Evolutionary conservation across 306 rosid species (phyloP), one percentile per base, ranked within the genome.

Genomic region (Gillenia trifoliata): DNA sequence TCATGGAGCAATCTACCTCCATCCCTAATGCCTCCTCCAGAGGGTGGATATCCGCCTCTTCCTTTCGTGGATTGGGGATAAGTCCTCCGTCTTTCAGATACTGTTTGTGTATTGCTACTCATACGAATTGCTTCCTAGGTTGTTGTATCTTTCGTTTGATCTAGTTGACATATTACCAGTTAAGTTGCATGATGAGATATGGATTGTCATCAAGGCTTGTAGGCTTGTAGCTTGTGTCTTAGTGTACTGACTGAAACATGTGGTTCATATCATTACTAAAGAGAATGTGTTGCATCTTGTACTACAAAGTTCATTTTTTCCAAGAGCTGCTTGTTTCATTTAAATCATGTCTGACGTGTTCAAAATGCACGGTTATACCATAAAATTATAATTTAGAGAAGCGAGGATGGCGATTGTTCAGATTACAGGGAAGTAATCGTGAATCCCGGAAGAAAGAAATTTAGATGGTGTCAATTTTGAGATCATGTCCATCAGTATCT

Each of bases 1-100:
- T 62, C 90, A 16, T 85, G 84, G 83, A 93, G 75, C 16, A 94
- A 91, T 76, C 69, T 91, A 61, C 98, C 97, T n/a, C 95, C 93
- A 2, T 91, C 93, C 36, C 62, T 87, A 70, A 82, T 83, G 81
- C 91, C 90, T 80, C 91, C 89, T n/a, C 94, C 86, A 5, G 88
- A 88, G 43, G 88, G 79, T 78, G 94, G 89, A 64, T 86, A 86
- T 80, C 86, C 88, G 1, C 43, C 29, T 0, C 77, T 87, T 56
- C 93, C 92, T 33, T 84, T 78, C 60, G 66, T 88, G 20, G 94
- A 89, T 19, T 93, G 96, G 94, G 90, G 96, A 26, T 90, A 77
- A 55, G 54, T 38, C 41, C 41, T 38, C 59, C 31, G 6, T 12
- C 8, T 63, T 50, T 19, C 64, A 0, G 17, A 8, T 23, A 12